A percentile compares a stretch with the other conserved stretches of the same genome.
These are phyloP conservation scores for Diaporthe vaccinii DNA, from an alignment of 2,329 filamentous ascomycete genomes.

Conservation along the genomic window DNA sequence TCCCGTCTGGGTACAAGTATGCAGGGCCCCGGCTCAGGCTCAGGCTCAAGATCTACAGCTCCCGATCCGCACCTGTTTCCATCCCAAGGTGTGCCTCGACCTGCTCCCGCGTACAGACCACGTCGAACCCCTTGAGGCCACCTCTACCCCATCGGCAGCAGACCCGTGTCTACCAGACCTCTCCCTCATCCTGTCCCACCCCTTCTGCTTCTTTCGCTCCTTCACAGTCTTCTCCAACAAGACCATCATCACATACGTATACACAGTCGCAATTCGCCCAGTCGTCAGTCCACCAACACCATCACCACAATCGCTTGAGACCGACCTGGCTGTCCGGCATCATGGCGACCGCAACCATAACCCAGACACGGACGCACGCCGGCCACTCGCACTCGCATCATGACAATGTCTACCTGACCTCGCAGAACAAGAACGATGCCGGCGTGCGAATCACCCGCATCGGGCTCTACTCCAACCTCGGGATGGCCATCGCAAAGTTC, in stretches of 20 bases:
- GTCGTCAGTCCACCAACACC: constrained; percentile 34
- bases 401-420: constrained; percentile 86
- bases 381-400: constrained; percentile 80
- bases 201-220: constrained; percentile 40
- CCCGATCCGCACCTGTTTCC: constrained; percentile 11
- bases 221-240: constrained; percentile 39
- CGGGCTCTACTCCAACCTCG: constrained; percentile 88
- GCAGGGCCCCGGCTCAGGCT: constrained; percentile 34
- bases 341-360: constrained; percentile 43
- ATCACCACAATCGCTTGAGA: constrained; percentile 33
- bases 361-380: constrained; percentile 57
- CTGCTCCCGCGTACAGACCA: constrained; percentile 13
- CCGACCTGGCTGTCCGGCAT: constrained; percentile 45
- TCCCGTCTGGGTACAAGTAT: constrained; percentile 38
- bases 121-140: constrained; percentile 48
- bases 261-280: constrained; percentile 35
- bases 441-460: constrained; percentile 94
- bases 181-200: constrained; percentile 44
- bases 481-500: constrained; percentile 95
- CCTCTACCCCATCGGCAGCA: constrained; percentile 48
- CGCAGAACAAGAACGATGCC: constrained; percentile 88
- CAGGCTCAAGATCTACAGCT: constrained; percentile 17
- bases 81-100: constrained; percentile 20
- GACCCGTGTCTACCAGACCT: constrained; percentile 49
- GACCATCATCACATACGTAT: constrained; percentile 29